phyloP scores from a whole-genome alignment of 2,329 filamentous ascomycete genomes.

The Dactylella cylindrospora region DNA sequence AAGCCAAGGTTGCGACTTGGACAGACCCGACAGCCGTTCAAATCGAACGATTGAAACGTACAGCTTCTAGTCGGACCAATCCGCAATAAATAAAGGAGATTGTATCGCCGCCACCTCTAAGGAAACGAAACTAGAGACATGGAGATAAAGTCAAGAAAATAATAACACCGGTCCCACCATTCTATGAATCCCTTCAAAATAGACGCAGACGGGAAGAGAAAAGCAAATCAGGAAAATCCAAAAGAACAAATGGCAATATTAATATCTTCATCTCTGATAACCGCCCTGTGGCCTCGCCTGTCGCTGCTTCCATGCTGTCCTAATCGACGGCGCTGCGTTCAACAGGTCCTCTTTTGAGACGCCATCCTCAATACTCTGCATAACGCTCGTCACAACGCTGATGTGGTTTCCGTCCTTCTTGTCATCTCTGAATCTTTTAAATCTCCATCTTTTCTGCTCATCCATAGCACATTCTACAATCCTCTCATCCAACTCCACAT shows the following conservation, averaged over 20 bases:
- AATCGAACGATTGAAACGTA: too few species aligned
- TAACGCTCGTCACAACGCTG: constrained; percentile 77
- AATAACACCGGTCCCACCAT: constrained; percentile 33
- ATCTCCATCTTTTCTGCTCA: constrained; percentile 73
- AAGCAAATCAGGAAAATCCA: background rate
- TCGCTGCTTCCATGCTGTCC: constrained; percentile 75
- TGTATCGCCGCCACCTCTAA: too few species aligned
- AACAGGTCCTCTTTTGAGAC: constrained; percentile 82
- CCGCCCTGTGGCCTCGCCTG: constrained; percentile 46
- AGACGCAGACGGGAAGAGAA: background rate
- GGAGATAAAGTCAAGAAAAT: background rate
- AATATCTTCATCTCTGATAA: too few species aligned
- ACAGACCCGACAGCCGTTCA: too few species aligned
- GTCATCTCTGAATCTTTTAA: constrained; percentile 87
- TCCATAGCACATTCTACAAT: constrained; percentile 91
- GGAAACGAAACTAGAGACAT: background rate
- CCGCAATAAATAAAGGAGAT: too few species aligned
- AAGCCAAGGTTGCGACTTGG: too few species aligned
- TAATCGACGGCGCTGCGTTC: constrained; percentile 67
- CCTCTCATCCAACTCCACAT: constrained; percentile 76
- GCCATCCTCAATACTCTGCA: constrained; percentile 83
- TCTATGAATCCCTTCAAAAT: constrained; percentile 41
- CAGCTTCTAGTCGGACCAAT: too few species aligned
- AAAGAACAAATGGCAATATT: background rate
- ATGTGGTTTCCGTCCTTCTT: constrained; percentile 90